Base-by-base conservation (phyloP, 345 rosid species). In the Salix purpurea region DNA sequence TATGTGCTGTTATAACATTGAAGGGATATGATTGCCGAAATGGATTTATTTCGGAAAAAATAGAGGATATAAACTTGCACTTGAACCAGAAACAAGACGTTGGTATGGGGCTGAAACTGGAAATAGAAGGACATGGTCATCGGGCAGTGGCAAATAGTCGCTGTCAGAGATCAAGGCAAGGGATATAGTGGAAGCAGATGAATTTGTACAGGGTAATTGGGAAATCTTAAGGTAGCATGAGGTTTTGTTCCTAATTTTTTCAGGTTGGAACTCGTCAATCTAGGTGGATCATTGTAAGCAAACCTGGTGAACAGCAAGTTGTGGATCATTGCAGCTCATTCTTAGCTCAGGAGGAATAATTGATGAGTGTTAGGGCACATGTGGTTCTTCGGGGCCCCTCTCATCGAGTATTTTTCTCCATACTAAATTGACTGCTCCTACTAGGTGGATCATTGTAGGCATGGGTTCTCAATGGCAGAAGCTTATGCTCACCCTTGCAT, bases 291-390 rank as follows among this genome's bases (percentile, higher is more conserved):
- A 86, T 86, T 15, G 92, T 32, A 32, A 88, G 15, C 83, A 91
- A 91, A 80, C 96, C 96, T 46, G 88, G 91, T 78, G 81, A 77
- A 52, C 84, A 83, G 32, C 91, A 92, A 12, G 89, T 89, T 74
- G 79, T 87, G 36, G 36, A 34, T 34, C 37, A 68, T 86, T 91
- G 92, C 94, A 90, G 87, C 89, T 91, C 74, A 82, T 91, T 76
- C 88, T 91, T 69, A 86, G 86, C 81, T 82, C 92, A 0, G 90
- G 84, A 69, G 87, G 87, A 86, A 83, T 87, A 32, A 32, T 91
- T 23, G 88, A 91, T 72, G 80, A 85, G 34, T 90, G 96, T 82
- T 80, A 67, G 82, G 87, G 56, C 28, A 37, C 70, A 14, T 86
- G 78, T 81, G 84, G 80, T 67, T 70, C 73, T 74, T 14, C 83